Percentiles rank a stretch among this genome's conserved stretches.
Conservation (phyloP, 495 filamentous ascomycete species). For the Talaromyces nanjingensis region DNA sequence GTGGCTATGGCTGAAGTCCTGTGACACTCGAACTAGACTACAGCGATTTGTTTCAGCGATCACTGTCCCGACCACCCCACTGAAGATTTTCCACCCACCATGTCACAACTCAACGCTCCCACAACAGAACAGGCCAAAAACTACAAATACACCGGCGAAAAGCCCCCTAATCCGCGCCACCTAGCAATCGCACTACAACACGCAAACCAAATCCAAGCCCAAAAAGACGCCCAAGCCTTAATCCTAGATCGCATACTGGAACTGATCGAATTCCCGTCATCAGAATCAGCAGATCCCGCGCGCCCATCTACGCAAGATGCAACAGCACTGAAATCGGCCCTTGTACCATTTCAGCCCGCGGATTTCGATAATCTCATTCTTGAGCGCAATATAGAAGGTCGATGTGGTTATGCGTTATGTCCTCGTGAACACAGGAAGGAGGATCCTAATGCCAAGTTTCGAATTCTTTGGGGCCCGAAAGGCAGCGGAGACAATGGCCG, state of each 20-base stretch:
- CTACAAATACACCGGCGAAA: conserved; percentile 21
- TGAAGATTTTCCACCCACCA: not conserved
- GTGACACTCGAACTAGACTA: not conserved
- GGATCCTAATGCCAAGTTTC: conserved; percentile 34
- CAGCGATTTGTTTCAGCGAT: not conserved
- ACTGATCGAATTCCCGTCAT: conserved; percentile 55
- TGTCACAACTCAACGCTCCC: conserved; percentile 12
- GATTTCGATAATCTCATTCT: conserved; percentile 84
- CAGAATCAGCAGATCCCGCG: conserved; percentile 45
- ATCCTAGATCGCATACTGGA: conserved; percentile 64
- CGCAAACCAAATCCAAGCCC: conserved; percentile 69
- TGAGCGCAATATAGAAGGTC: conserved; percentile 72
- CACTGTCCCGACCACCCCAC: not conserved
- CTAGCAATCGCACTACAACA: conserved; percentile 66
- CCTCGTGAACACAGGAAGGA: conserved; percentile 44
- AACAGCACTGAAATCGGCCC: conserved; percentile 44
- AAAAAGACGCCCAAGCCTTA: conserved; percentile 62
- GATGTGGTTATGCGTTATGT: conserved; percentile 82
- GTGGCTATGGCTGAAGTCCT: not conserved
- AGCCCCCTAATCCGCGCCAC: conserved; percentile 46
- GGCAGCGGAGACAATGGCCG: conserved; percentile 46
- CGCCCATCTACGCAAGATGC: conserved; percentile 52
- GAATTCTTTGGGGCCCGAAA: conserved; percentile 40
- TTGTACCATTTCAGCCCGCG: conserved; percentile 68
- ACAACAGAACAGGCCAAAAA: conserved; percentile 15